Base-by-base conservation (phyloP, 2,329 filamentous ascomycete genomes). In the Cladosporium sp. region DNA sequence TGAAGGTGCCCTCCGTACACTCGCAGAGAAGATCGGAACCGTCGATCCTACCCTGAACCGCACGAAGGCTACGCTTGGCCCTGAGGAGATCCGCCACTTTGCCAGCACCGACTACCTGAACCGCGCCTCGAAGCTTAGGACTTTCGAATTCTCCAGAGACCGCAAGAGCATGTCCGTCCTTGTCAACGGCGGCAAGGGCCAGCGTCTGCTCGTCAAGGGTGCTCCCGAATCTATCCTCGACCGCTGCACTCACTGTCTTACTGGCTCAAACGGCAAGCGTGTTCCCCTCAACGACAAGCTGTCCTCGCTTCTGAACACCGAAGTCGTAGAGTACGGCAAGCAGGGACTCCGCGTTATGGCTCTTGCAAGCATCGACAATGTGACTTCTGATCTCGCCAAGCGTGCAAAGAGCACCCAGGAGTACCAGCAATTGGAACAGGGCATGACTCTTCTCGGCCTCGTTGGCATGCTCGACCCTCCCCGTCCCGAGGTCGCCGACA, bases 151-250 rank as follows among this genome's bases (percentile, higher is more conserved):
- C 73, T 97, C 93, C 1, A 85, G 93, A 61, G 93, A 99, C 70
- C 84, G 93, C 56, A 99, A 99, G 82, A 97, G 92, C 72, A 99
- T 99, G 93, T 99, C 93, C 42, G 95, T 99, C 30, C 75, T 97
- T 53, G 89, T 95, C 56, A 80, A 86, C 58, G 79, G 80, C 49
- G 85, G 80, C 50, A 76, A 78, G 43, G 71, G 83, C 47, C 83
- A 93, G 73, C 90, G 86, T 68, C 83, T 99, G 9, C 80, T 99
- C 43, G 91, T 99, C 59, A 99, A 99, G 74, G 93, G 93, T 62
- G 93, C 95, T 17, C 93, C 93, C 5, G 93, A 99, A 70, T 89
- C 90, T 11, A 85, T 99, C 60, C 80, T 99, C 55, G 92, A 96
- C 61, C 87, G 95, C 54, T 99, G 93, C 76, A 86, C 89, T 43